Percentiles rank a stretch among this genome's conserved stretches.
Conservation (phyloP, 2,329 filamentous ascomycete species). For the Blastomyces percursus region DNA sequence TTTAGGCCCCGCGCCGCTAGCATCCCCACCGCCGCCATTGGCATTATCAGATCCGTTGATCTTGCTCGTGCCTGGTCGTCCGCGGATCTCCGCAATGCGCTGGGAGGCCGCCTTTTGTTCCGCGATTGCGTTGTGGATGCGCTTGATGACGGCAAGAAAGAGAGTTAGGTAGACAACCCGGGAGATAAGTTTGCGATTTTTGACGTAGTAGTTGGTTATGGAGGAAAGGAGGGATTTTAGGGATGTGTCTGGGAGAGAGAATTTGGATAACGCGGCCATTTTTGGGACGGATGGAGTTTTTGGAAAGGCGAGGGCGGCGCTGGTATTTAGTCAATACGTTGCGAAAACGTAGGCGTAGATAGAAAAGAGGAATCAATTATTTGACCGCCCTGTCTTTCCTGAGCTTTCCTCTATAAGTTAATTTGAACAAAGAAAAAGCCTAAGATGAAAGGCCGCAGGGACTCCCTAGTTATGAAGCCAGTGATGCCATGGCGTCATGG, state of each 20-base stretch:
- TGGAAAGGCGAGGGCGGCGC: neutral
- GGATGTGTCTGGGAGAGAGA: conserved; percentile 53
- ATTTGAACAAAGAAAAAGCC: neutral
- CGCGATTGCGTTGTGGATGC: conserved; percentile 79
- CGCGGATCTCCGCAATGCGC: conserved; percentile 51
- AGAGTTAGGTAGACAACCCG: conserved; percentile 74
- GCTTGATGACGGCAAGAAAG: conserved; percentile 68
- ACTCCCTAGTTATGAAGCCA: neutral
- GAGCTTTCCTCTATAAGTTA: neutral
- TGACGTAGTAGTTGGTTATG: conserved; percentile 62
- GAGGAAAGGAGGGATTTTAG: conserved; percentile 55
- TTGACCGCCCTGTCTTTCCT: neutral
- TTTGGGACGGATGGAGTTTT: neutral
- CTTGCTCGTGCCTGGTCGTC: conserved; percentile 40
- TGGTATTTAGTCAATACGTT: neutral
- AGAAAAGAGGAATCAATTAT: neutral
- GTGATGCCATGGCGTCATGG: neutral
- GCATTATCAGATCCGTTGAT: conserved; percentile 13
- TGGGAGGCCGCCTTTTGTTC: conserved; percentile 80
- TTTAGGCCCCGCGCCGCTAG: conserved; percentile 37
- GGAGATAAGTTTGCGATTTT: conserved; percentile 70
- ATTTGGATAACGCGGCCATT: conserved; percentile 69
- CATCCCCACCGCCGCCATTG: conserved; percentile 19
- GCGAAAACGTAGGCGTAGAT: neutral
- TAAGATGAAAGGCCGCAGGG: neutral